Base-by-base conservation (phyloP, 1,284 basidiomycete species). In the Hortiboletus rubellus region DNA sequence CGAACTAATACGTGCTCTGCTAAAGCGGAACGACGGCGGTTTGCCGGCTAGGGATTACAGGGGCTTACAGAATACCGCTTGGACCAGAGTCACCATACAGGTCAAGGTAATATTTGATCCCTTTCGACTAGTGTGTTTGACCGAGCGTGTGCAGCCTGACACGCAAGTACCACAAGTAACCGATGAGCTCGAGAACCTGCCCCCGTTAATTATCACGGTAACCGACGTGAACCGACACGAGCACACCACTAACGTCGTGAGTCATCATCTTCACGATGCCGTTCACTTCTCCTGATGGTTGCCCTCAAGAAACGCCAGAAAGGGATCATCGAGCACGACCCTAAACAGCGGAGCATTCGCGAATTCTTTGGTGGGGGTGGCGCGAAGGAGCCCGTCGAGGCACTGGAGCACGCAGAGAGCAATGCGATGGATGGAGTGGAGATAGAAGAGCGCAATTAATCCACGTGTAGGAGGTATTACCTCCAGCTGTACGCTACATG, bases 291-390 rank as follows among this genome's bases (percentile, higher is more conserved):
- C 11, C 36, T 60, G 27, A 61, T 34, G 18, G n/a, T 46, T 17
- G 22, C 46, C 50, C 17, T 53, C 24, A 49, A 91, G 89, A 82
- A 81, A 60, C 82, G 91, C 7, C 91, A 93, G 68, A 82, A 81
- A 57, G 91, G 89, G 0, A 92, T 92, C 0, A 87, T 92, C 45
- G 88, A 84, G 1, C 81, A 86, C 64, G 92, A 96, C 66, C 83
- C 86, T 34, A 84, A 83, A 57, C 92, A 95, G 70, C 79, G 82
- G 61, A 84, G 87, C 64, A 86, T 94, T 55, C 82, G 88, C 17
- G 81, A 82, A 6, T 94, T 93, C 77, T 91, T 94, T 65, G 82
- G 80, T n/a, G 86, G 86, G 4, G 77, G 62, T n/a, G 60, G 56
- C 17, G 36, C 57, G 50, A 71, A 74, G 54, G 60, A 70, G 14